A percentile compares a stretch with the other conserved stretches of the same genome.
Conservation (phyloP, 179 eudicot genomes). For the Dionaea muscipula region DNA sequence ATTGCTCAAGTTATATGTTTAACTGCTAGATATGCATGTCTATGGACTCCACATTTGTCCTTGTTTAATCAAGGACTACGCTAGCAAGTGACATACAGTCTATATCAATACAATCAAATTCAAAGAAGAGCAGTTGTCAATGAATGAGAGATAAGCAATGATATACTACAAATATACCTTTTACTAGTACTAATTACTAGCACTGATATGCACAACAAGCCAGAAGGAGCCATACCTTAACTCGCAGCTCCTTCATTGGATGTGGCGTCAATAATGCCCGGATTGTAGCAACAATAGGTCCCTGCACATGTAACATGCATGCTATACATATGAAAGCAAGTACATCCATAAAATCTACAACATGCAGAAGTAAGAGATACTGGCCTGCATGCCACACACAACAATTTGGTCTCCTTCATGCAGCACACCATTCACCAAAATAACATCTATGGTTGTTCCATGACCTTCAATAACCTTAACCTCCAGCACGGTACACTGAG, state of each 20-base stretch:
- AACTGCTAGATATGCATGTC: no score
- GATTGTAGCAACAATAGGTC: conserved; percentile 70
- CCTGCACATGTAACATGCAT: conserved; percentile 28
- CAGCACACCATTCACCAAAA: conserved; percentile 84
- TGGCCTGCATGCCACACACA: conserved; percentile 89
- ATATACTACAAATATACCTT: no score
- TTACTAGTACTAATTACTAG: no score
- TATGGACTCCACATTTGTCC: no score
- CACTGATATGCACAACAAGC: no score
- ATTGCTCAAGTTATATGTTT: no score
- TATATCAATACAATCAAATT: no score
- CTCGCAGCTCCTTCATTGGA: conserved; percentile 94
- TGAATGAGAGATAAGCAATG: no score
- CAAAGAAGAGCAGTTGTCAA: no score
- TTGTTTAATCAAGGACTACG: no score
- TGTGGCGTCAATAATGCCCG: conserved; percentile 87
- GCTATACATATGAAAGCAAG: not conserved
- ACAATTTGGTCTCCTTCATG: conserved; percentile 93
- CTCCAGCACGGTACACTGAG: conserved; percentile 96
- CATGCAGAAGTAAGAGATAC: conserved; percentile 4
- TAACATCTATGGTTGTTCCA: conserved; percentile 90
- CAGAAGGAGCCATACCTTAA: conserved; percentile 42
- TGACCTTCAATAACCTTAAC: conserved; percentile 95
- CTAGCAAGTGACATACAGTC: no score
- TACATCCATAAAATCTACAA: not conserved